These are phyloP conservation scores for Lactuca saligna DNA, from an alignment of 129 eudicot species.

Conservation along the genomic window DNA sequence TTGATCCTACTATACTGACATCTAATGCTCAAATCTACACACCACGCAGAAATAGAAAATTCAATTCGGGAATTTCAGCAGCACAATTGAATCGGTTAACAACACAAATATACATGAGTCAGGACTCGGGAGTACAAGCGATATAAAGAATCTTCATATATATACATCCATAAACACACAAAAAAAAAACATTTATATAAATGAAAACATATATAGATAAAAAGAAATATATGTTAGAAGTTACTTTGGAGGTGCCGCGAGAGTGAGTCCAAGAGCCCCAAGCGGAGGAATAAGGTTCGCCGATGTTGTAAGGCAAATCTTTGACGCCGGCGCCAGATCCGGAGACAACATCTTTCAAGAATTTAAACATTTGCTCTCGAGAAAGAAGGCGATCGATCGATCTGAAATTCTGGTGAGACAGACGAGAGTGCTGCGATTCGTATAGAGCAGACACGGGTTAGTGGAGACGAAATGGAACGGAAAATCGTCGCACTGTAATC, in stretches of 20 bases:
- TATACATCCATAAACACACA: background rate
- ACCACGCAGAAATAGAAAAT: background rate
- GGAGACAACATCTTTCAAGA: constrained; percentile 82
- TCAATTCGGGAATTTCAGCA: constrained; percentile 11
- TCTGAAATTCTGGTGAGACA: constrained; percentile 23
- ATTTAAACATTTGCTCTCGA: constrained; percentile 58
- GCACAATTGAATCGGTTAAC: constrained; percentile 19
- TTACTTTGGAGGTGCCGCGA: constrained; percentile 91
- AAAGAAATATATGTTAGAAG: constrained; percentile 1
- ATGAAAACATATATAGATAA: constrained; percentile 6
- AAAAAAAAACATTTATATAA: background rate
- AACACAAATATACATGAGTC: constrained; percentile 6
- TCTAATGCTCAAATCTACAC: constrained; percentile 1
- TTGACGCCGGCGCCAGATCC: constrained; percentile 90
- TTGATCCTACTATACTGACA: constrained; percentile 28
- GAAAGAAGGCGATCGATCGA: constrained; percentile 17
- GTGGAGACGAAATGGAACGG: constrained; percentile 28
- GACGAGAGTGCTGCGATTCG: constrained; percentile 21
- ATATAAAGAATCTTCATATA: background rate
- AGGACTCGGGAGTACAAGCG: constrained; percentile 8
- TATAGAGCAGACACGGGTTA: constrained; percentile 29
- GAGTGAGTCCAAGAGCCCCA: constrained; percentile 97
- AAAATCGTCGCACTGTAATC: constrained; percentile 7
- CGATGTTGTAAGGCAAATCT: constrained; percentile 92
- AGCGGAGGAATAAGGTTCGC: constrained; percentile 92